Evolutionary conservation across 257 asterid genomes (phyloP), one percentile per base, ranked within the genome.

Genomic region (Salvia miltiorrhiza): DNA sequence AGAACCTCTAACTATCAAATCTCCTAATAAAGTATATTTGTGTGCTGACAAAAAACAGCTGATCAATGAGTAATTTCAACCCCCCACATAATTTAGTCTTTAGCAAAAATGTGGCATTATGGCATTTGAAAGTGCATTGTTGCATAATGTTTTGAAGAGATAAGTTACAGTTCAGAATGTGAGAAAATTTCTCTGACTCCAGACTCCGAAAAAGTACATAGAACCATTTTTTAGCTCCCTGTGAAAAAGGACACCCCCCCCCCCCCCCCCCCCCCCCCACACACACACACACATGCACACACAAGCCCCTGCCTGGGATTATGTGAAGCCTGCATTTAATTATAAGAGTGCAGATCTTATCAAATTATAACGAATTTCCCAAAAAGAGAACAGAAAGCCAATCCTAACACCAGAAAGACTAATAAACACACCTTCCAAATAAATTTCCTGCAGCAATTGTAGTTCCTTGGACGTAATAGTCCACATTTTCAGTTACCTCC

Each of bases 401-500:
- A 17, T 35, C 67, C 63, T 69, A 50, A 45, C 40, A 50, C 53
- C 60, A 53, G 52, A 32, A 62, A 60, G 40, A 57, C 26, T 39
- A 20, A 54, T 65, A 70, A 63, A 76, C 35, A 32, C 57, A 88
- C 98, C 97, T 93, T 83, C 96, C 99, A 83, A 93, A 93, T 82
- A 93, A 78, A 83, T 93, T 93, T 73, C 99, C 99, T 10, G 96
- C 97, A 67, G 99, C 96, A 82, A 93, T 71, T 67, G 97, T 93
- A 80, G 90, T 83, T 77, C 96, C 99, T 70, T 89, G 97, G 72
- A 89, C 92, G 49, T 88, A 87, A 78, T 93, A 93, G 73, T 93
- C 99, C 60, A 93, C 99, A 79, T 86, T 90, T 82, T 93, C 99
- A 19, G 99, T 93, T 59, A 93, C 99, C 85, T 93, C 99, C 94